Base-by-base conservation (phyloP, 768 basidiomycete species). In the Strobilomyces dryophilus region DNA sequence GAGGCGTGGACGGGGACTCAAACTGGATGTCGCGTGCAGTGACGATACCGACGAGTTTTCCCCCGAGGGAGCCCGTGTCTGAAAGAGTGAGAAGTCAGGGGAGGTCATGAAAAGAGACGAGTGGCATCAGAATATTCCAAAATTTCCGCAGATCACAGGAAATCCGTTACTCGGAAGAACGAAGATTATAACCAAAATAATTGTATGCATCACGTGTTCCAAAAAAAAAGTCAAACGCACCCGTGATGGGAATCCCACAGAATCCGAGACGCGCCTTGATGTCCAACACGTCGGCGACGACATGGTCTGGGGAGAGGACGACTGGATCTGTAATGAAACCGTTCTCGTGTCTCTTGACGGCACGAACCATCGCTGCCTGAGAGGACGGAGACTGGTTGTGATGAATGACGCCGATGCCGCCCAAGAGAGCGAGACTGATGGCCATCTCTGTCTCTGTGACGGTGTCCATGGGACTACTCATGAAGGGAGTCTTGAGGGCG, bases 401-500 rank as follows among this genome's bases (percentile, higher is more conserved):
- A 70, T 99, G 95, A 63, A 98, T 98, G 66, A 98, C 91, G 74
- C 97, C 95, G 56, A 98, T 89, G 50, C 95, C 97, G 45, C 97
- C 97, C 51, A 95, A 82, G 49, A 99, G 85, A 79, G 93, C 92
- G 80, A 95, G 84, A 46, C 86, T 76, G 66, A 95, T 92, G 29
- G 92, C 92, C 91, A 95, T 95, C 54, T 91, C 84, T 49, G 80
- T 83, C 73, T 98, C 97, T 1, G 97, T 98, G 61, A 98, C 97
- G 42, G 97, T 99, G 75, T 99, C 97, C 97, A 99, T 99, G 15
- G 97, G 95, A 47, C 92, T 95, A 69, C 92, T 95, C 77, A 98
- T 77, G 74, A 99, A 95, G 0, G 95, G 97, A 0, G 94, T 95
- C 74, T 93, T 98, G 62, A 99, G 79, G 40, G 77, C 74, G 62